These are phyloP conservation scores for Pythium brachiatum DNA, from an alignment of 352 stramenopile species.

Conservation along the genomic window DNA sequence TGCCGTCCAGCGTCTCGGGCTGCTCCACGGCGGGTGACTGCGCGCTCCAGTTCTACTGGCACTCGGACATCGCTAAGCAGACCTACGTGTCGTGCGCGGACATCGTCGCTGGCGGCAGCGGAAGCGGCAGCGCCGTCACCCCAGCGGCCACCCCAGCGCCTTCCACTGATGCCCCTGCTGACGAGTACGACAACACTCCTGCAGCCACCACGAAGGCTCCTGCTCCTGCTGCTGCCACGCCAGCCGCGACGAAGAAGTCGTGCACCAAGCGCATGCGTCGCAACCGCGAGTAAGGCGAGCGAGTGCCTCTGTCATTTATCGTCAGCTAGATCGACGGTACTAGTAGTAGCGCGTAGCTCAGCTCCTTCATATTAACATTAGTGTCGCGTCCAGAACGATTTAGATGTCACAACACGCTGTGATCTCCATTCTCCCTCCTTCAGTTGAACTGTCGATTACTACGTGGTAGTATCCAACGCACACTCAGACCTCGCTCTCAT, in stretches of 20 bases:
- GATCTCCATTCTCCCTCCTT: not conserved
- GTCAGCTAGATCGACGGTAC: too few species aligned
- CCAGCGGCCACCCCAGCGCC: not conserved
- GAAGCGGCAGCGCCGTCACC: not conserved
- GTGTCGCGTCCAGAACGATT: not conserved
- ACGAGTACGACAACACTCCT: not conserved
- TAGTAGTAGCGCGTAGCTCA: not conserved
- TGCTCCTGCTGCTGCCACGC: not conserved
- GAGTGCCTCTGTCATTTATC: not conserved
- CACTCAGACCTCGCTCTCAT: too few species aligned
- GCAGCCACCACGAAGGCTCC: not conserved
- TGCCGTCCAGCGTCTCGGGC: conserved; percentile 41
- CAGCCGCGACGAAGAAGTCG: conserved; percentile 11
- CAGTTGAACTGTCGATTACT: too few species aligned
- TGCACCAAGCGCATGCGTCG: conserved; percentile 20
- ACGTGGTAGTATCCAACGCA: not conserved
- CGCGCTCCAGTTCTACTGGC: conserved; percentile 59
- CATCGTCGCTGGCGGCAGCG: conserved; percentile 36
- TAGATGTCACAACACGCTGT: not conserved
- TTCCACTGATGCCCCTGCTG: not conserved
- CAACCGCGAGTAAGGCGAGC: not conserved
- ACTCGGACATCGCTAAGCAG: conserved; percentile 52
- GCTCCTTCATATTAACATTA: not conserved
- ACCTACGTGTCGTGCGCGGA: conserved; percentile 59
- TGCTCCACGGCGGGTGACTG: conserved; percentile 44